A percentile compares a stretch with the other conserved stretches of the same genome.
Evolutionary conservation across 2,329 filamentous ascomycete genomes (phyloP).

Genomic region (Orbilia brochopaga): DNA sequence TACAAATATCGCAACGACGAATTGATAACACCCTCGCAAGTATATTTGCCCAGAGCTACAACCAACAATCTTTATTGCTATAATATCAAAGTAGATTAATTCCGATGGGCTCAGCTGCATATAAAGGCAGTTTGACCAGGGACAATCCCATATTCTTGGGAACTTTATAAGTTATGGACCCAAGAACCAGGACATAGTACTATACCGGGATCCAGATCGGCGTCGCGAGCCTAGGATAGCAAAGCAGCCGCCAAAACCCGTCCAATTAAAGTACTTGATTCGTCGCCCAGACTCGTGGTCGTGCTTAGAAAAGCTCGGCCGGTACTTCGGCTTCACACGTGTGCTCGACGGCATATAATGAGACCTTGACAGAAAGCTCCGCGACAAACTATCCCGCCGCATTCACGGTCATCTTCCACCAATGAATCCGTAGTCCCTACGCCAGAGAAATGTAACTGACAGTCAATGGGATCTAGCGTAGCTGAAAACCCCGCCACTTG

Average conservation of each 20-base stretch:
- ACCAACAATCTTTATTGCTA: too few species aligned
- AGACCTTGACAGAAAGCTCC: too few species aligned
- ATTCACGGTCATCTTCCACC: slow-evolving; percentile 33
- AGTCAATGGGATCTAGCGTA: background rate
- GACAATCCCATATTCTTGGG: background rate
- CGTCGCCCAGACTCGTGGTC: background rate
- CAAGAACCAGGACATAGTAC: background rate
- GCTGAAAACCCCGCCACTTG: background rate
- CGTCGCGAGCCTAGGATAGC: background rate
- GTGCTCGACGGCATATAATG: too few species aligned
- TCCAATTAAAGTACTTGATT: background rate
- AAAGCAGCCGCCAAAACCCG: background rate
- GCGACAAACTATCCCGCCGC: background rate
- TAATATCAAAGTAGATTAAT: too few species aligned
- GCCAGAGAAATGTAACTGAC: background rate
- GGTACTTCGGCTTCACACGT: slow-evolving; percentile 33
- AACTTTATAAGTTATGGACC: background rate
- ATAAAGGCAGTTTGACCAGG: background rate
- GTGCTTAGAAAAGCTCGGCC: slow-evolving; percentile 14
- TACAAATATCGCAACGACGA: too few species aligned
- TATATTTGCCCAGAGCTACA: too few species aligned
- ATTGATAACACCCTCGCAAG: too few species aligned
- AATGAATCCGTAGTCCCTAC: slow-evolving; percentile 13
- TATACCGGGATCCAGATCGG: background rate
- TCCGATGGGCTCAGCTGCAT: too few species aligned